Base-by-base conservation (phyloP, 2,329 filamentous ascomycete genomes). In the Talaromyces sp. region DNA sequence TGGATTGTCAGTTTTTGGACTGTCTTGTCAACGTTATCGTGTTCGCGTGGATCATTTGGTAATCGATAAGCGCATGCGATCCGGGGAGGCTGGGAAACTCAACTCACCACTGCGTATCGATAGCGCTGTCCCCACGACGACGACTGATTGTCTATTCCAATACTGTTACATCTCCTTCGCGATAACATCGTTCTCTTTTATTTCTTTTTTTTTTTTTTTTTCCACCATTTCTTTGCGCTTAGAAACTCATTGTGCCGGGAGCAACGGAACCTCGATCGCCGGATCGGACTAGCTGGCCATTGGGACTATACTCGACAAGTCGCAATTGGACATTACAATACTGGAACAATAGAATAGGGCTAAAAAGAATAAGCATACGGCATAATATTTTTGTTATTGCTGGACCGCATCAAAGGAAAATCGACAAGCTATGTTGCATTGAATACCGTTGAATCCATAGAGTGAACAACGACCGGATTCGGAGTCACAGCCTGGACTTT, bases 31-130 rank as follows among this genome's bases (percentile, higher is more conserved):
- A 49, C 35, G 31, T 52, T 61, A 49, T 54, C 60, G 60, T 27
- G 61, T 63, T 59, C 61, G 61, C 62, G 65, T 66, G 61, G 65
- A 59, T 63, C 65, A 58, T 39, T 57, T 50, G 56, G 57, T 56
- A 63, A 63, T 66, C 60, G 64, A 58, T 66, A 59, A 62, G 62
- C 65, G 49, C 39, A 63, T 54, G 58, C 59, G 57, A 64, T 65
- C 54, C 50, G 41, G 39, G 58, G 65, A 68, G 59, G 61, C 63
- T 60, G 35, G 61, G 65, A 35, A 49, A 39, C 31, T 52, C 50
- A 39, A 49, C 61, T 35, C 25, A 58, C 45, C n/a, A 33, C 25
- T 13, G 15, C 59, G 35, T 47, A 19, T 64, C 52, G 60, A 58
- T 49, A 56, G 22, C 17, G 52, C 33, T 54, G 56, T 41, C 25